Base-by-base conservation (phyloP, 2,329 filamentous ascomycete species). In the Hypoxylon sp. region DNA sequence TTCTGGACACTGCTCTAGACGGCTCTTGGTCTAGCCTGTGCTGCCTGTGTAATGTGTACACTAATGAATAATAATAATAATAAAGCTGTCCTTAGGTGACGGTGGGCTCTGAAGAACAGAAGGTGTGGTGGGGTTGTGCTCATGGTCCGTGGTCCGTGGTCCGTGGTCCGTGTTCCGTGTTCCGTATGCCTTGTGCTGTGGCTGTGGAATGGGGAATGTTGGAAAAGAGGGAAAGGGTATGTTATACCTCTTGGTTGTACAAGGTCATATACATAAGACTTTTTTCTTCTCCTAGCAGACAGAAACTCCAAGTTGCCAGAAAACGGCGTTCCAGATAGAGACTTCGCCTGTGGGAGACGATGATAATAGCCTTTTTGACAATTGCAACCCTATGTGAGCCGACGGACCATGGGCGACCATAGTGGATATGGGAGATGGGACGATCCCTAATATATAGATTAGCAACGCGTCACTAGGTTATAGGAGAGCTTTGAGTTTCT, bases 281-380 rank as follows among this genome's bases (percentile, higher is more conserved):
- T 49, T 28, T 16, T 14, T 46, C 16, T 49, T 26, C 6, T 26
- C 6, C 24, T 5, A 45, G 16, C 33, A 20, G 28, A 40, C 22
- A 52, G 48, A 38, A 46, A 66, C 44, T 26, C 52, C 49, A 66
- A 26, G 18, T 58, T 55, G 36, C 44, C 38, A 45, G 50, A 40
- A 28, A 54, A 62, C 52, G 40, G 36, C 44, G 60, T 69, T 65
- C 56, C 67, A 67, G 64, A 58, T 67, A 65, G 64, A 46, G 16
- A 40, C 20, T n/a, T 69, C 55, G 45, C 64, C 54, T 60, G 61
- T 61, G 45, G 54, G 58, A 61, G 64, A 69, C 24, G 50, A 59
- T n/a, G 61, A 64, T 57, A 69, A 69, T 69, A 69, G 67, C 64
- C 67, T 69, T 67, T 69, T 67, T 69, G 67, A 67, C 46, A 64